These are phyloP conservation scores for Rossbeevera mucosa DNA, from an alignment of 768 basidiomycete genomes.

Conservation along the genomic window DNA sequence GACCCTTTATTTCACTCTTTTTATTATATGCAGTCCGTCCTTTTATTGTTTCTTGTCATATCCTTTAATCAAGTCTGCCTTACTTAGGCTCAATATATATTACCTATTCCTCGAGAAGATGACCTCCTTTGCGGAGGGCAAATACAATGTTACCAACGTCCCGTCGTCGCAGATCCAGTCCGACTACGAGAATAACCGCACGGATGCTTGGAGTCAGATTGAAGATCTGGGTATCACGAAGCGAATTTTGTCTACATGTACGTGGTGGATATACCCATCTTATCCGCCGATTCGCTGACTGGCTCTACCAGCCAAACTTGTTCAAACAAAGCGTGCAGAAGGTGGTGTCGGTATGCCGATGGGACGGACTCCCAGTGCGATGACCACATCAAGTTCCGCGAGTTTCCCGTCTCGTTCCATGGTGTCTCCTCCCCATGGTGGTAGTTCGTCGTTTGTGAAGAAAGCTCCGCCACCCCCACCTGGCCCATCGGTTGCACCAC, in stretches of 20 bases:
- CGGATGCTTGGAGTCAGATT: constrained; percentile 73
- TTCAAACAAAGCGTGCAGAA: constrained; percentile 48
- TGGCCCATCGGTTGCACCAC: constrained; percentile 37
- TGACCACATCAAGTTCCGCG: constrained; percentile 26
- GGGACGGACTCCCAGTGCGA: constrained; percentile 26
- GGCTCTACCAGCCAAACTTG: constrained; percentile 52
- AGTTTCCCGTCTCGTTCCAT: constrained; percentile 23
- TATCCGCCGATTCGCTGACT: constrained; percentile 7
- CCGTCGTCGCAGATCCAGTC: constrained; percentile 64
- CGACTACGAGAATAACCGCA: constrained; percentile 78
- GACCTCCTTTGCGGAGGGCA: constrained; percentile 76
- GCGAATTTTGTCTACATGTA: constrained; percentile 81
- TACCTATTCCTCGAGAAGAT: constrained; percentile 94
- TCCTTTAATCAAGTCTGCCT: neutral
- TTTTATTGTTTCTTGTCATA: neutral
- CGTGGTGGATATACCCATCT: constrained; percentile 31
- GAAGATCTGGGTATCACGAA: constrained; percentile 81
- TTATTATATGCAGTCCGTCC: constrained; percentile 96
- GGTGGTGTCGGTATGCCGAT: constrained; percentile 33
- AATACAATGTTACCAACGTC: constrained; percentile 66
- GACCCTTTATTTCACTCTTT: constrained; percentile 97
- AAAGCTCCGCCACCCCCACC: constrained; percentile 39
- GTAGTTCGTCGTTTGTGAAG: constrained; percentile 35
- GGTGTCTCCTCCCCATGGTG: constrained; percentile 20
- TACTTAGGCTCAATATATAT: constrained; percentile 78